These are phyloP conservation scores for Gentiana straminea DNA, from an alignment of 257 asterid species.

Conservation along the genomic window DNA sequence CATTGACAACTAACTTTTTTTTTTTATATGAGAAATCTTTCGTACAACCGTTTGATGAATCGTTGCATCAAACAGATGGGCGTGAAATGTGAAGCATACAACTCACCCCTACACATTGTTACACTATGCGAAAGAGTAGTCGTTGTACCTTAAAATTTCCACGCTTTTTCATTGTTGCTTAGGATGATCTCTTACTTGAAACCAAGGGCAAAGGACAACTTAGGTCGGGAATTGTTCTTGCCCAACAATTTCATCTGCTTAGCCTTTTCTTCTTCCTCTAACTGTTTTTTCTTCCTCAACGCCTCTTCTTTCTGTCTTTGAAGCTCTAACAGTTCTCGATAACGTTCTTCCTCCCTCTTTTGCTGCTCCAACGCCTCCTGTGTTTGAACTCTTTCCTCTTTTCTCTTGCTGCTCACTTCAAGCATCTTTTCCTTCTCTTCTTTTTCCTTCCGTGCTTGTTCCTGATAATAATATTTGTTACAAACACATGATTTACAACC, in stretches of 20 bases:
- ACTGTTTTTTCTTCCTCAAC: slow-evolving; percentile 56
- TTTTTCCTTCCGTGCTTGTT: slow-evolving; percentile 58
- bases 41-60: too few relatives aligned
- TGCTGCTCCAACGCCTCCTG: slow-evolving; percentile 77
- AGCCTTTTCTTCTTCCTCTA: slow-evolving; percentile 90
- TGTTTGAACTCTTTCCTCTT: slow-evolving; percentile 79
- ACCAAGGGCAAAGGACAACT: slow-evolving; percentile 71
- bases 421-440: slow-evolving; percentile 73
- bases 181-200: slow-evolving; percentile 30
- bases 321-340: slow-evolving; percentile 76
- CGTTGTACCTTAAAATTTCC: not conserved
- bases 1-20: too few relatives aligned
- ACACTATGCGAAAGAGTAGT: too few relatives aligned
- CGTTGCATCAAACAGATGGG: too few relatives aligned
- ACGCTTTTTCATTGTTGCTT: not conserved
- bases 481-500: not conserved
- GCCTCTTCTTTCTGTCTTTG: slow-evolving; percentile 93
- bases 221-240: slow-evolving; percentile 92
- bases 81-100: too few relatives aligned
- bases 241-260: slow-evolving; percentile 86
- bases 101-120: too few relatives aligned
- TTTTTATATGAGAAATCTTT: too few relatives aligned
- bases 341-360: slow-evolving; percentile 67
- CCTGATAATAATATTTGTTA: slow-evolving; percentile 27
- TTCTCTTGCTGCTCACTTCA: slow-evolving; percentile 70